Percentiles rank a stretch among this genome's conserved stretches.
phyloP scores from a whole-genome alignment of 768 basidiomycete species.

The Suillus decipiens region DNA sequence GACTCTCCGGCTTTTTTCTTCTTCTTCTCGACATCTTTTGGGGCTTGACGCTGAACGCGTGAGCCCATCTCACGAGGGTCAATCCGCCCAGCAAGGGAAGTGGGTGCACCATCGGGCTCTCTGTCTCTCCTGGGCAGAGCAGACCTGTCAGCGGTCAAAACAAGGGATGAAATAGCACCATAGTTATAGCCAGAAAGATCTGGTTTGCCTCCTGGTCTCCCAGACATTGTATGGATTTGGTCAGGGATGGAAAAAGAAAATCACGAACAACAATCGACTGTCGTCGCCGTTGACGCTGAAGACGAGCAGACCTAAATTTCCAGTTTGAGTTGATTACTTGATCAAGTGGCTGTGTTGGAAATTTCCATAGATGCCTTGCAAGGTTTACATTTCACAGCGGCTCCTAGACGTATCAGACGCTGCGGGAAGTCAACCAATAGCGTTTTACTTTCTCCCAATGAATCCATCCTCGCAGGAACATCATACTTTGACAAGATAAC shows the following conservation, averaged over 20 bases:
- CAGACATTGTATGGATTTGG: constrained; percentile 34
- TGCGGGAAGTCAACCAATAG: too few relatives aligned
- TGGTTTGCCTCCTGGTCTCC: constrained; percentile 53
- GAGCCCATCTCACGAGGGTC: constrained; percentile 93
- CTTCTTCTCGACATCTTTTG: constrained; percentile 91
- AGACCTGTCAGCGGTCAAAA: constrained; percentile 88
- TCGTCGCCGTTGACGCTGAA: constrained; percentile 6
- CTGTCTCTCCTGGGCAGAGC: constrained; percentile 83
- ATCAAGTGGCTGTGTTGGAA: not conserved
- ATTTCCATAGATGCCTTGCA: too few relatives aligned
- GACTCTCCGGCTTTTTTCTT: constrained; percentile 77
- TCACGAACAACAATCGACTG: constrained; percentile 6
- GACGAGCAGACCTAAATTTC: constrained; percentile 8
- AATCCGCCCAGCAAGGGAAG: constrained; percentile 89
- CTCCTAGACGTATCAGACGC: too few relatives aligned
- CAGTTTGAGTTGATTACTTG: not conserved
- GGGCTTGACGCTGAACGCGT: constrained; percentile 76
- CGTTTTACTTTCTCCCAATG: too few relatives aligned
- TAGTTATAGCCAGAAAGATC: constrained; percentile 95
- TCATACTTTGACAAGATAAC: too few relatives aligned
- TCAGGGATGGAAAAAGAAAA: not conserved
- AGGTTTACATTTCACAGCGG: too few relatives aligned
- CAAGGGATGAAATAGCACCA: constrained; percentile 91
- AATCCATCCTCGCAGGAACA: too few relatives aligned
- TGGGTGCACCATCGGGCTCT: constrained; percentile 96